Base-by-base conservation (phyloP, 176 grass and related monocot species). In the Ensete glaucum region DNA sequence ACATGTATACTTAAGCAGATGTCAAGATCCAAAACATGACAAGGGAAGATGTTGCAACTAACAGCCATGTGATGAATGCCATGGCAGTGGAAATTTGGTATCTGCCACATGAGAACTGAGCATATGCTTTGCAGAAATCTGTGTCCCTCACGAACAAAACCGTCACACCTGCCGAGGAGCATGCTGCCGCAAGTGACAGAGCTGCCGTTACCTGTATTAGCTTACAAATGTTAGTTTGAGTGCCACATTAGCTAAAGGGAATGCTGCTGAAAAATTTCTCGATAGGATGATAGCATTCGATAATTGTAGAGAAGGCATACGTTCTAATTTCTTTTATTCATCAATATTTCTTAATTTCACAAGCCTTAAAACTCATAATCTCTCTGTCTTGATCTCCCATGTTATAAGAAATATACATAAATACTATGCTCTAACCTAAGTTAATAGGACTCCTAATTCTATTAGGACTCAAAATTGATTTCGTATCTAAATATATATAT, bases 21-120 rank as follows among this genome's bases (percentile, higher is more conserved):
- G 88, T 88, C 26, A 93, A 84, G 53, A 98, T 82, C 88, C 90
- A 91, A 80, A 93, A 91, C 82, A 91, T 89, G 74, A 93, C 77
- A 15, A 89, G 73, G 43, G 90, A 87, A 66, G 94, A 98, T 55
- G 77, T 72, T 21, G 88, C 77, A 56, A 87, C 85, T 66, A 88
- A 81, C 3, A 85, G 74, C 81, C 90, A 98, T 48, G 83, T 90
- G 73, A 98, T 60, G 80, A 98, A 93, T 66, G 94, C 85, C 56
- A 89, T 87, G 57, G 86, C 86, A 29, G 84, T 87, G 65, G 94
- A 91, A 6, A 98, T 67, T 78, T 91, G 79, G 43, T 85, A 91
- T 67, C 65, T 83, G 43, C 88, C 84, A 74, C 90, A 97, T 1
- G 90, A 87, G 19, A 91, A 85, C 65, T 73, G 80, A 43, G 85